These are phyloP conservation scores for Carex parvula DNA, from an alignment of 176 grass and related monocot genomes.

Conservation along the genomic window DNA sequence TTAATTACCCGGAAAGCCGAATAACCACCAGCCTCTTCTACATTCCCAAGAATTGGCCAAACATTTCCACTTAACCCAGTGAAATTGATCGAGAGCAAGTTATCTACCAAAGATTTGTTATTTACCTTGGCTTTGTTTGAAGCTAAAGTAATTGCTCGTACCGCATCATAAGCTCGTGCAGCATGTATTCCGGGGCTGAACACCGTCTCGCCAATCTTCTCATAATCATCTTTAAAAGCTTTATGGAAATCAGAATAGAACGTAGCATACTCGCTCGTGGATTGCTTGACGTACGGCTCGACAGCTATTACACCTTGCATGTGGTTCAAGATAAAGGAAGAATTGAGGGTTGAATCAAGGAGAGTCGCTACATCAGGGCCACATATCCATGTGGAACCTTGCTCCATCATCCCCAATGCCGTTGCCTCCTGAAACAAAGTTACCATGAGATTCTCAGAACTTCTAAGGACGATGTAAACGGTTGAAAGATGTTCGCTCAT, in stretches of 20 bases:
- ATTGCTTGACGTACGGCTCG: conserved; percentile 12
- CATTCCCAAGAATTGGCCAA: neutral
- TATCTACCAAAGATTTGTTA: neutral
- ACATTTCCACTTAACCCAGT: conserved; percentile 24
- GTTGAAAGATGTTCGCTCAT: conserved; percentile 2
- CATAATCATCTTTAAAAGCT: neutral
- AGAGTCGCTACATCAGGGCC: conserved; percentile 24
- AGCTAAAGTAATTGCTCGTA: conserved; percentile 5
- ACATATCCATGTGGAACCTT: conserved; percentile 24
- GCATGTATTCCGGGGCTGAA: conserved; percentile 24
- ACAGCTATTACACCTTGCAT: conserved; percentile 41
- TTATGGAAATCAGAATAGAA: conserved; percentile 24
- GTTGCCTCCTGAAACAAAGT: conserved; percentile 32
- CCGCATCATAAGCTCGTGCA: conserved; percentile 28
- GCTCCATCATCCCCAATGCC: conserved; percentile 4
- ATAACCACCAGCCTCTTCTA: neutral
- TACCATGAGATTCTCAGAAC: neutral
- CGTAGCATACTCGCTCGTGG: neutral
- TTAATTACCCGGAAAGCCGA: conserved; percentile 26
- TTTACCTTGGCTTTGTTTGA: neutral
- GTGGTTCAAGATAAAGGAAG: conserved; percentile 28
- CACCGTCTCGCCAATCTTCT: neutral
- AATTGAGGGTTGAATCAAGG: conserved; percentile 27
- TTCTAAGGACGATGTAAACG: conserved; percentile 27
- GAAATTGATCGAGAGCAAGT: conserved; percentile 15